Base-by-base conservation (phyloP, 345 rosid genomes). In the Trapa bicornis region DNA sequence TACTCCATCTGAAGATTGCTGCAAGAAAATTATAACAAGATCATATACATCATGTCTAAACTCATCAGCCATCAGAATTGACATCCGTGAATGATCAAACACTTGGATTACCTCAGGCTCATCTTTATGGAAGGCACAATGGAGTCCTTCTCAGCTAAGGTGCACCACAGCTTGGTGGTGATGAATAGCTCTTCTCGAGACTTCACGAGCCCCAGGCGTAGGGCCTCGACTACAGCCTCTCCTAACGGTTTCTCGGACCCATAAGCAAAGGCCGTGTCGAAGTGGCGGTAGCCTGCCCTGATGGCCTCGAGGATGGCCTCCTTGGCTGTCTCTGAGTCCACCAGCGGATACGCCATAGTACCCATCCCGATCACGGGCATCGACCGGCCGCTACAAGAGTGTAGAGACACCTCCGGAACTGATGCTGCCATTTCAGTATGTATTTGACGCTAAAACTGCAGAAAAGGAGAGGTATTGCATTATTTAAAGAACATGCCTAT, bases 1-100 rank as follows among this genome's bases (percentile, higher is more conserved):
- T 80, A 80, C 1, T 77, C 78, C 66, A 80, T 52, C 15, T 68
- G 65, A 11, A 80, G 75, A 43, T 76, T 76, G 63, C 82, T 76
- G 54, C 8, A 61, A 37, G 48, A 7, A 37, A n/a, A 8, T 41
- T 41, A 41, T 8, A 41, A 41, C 6, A 42, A 41, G 10, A 67
- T 54, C 5, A 35, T 22, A 22, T 22, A 22, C 29, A 22, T 22
- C 29, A 54, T 54, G 5, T 16, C 14, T 54, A 54, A 54, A 29
- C 17, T 54, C 29, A n/a, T 17, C 22, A 5, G 6, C 33, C 8
- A n/a, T 54, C 60, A n/a, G 3, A 17, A n/a, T n/a, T 54, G 2
- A n/a, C 17, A 5, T 54, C 32, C 7, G 11, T 7, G 9, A 7
- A 5, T 6, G 8, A 54, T 54, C 33, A 12, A 6, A 35, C 9